Base-by-base conservation (phyloP, 2,329 filamentous ascomycete genomes). In the Ophiocordyceps polyrhachis-furcata region DNA sequence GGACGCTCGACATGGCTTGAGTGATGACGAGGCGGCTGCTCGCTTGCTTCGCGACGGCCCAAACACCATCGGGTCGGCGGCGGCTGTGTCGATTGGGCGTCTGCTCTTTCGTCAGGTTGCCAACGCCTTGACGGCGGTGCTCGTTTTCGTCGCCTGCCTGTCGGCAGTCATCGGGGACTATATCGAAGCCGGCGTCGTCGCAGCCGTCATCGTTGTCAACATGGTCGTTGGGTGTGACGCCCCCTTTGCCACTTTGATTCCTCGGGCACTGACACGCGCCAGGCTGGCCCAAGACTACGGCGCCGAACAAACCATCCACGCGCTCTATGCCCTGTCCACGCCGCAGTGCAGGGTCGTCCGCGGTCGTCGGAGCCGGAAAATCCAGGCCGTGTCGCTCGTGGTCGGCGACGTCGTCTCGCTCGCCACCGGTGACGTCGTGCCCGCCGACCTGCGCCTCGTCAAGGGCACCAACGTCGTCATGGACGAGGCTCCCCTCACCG, bases 31-130 rank as follows among this genome's bases (percentile, higher is more conserved):
- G 60, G 80, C 79, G 50, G 69, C 71, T 61, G 67, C 68, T 65
- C 80, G 80, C 59, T 70, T 84, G 56, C 62, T 64, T 60, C 68
- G 70, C 57, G 67, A 83, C 71, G 81, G 81, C 52, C 70, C 73
- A 53, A 86, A 86, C 66, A 72, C 71, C 58, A 74, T 85, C 66
- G 74, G 80, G 62, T 74, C 76, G 63, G 74, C 78, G 67, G 76
- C 79, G 64, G 76, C 78, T 62, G 64, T 81, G 64, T 83, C 80
- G 62, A 56, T 80, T 62, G 83, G 79, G 75, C 74, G 81, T 65
- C 82, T 85, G 65, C 71, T 85, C 64, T 62, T 85, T 63, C 81
- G 79, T 57, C 81, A 85, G 66, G 73, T 84, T 53, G 82, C 80
- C 51, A 85, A 85, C 65, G 82, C 79, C 65, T 67, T 85, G 62